Evolutionary conservation across 352 stramenopile species (phyloP).

Genomic region (Pythium rishiriense): DNA sequence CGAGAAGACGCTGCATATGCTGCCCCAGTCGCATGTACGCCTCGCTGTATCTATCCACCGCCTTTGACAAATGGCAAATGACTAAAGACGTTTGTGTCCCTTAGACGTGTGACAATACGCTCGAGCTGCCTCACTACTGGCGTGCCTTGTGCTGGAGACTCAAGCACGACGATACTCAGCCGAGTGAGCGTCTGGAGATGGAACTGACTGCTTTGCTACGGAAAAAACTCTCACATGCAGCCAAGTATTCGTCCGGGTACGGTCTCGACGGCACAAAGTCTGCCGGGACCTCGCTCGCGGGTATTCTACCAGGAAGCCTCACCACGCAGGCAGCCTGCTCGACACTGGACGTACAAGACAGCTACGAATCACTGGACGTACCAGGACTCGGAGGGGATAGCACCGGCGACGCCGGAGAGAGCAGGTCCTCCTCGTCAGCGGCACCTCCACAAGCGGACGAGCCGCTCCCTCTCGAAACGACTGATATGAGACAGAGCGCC

Average conservation of each 20-base stretch:
- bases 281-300: conserved; percentile 8
- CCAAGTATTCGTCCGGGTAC: conserved; percentile 71
- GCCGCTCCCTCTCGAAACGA: conserved; percentile 11
- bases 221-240: conserved; percentile 52
- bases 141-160: conserved; percentile 60
- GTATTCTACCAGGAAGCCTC: conserved; percentile 20
- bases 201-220: conserved; percentile 44
- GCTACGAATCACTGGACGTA: conserved; percentile 66
- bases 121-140: conserved; percentile 79
- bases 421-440: conserved; percentile 3
- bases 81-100: not conserved
- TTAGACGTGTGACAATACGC: conserved; percentile 75
- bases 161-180: conserved; percentile 31
- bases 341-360: conserved; percentile 33
- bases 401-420: conserved; percentile 18
- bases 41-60: too few relatives aligned
- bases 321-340: not conserved
- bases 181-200: conserved; percentile 35
- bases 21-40: conserved; percentile 72
- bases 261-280: conserved; percentile 52
- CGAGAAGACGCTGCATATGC: conserved; percentile 55
- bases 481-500: conserved; percentile 13
- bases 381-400: conserved; percentile 36
- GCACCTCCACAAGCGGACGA: not conserved
- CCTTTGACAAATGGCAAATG: too few relatives aligned